Evolutionary conservation across 78 protist genomes (phyloP).

Genomic region (Acrasis kona): DNA sequence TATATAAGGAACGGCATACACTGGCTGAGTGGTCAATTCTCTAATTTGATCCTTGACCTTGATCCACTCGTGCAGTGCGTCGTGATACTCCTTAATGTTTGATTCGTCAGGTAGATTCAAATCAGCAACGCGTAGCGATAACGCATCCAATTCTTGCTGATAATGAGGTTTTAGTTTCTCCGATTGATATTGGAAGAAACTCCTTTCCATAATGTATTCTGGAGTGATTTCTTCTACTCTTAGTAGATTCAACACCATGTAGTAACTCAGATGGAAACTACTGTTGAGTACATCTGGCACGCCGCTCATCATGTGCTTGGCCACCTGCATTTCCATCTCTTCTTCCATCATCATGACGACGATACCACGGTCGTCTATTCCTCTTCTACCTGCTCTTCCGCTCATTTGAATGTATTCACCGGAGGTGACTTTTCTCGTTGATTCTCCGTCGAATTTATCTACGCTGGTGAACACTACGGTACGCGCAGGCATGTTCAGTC

Average conservation of each 20-base stretch:
- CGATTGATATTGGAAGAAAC: slow-evolving; percentile 81
- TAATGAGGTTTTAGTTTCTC: slow-evolving; percentile 45
- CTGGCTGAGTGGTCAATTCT: slow-evolving; percentile 35
- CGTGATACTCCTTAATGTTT: slow-evolving; percentile 17
- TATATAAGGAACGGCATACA: slow-evolving; percentile 51
- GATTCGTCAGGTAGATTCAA: slow-evolving; percentile 6
- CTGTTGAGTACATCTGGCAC: slow-evolving; percentile 69
- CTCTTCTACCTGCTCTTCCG: slow-evolving; percentile 87
- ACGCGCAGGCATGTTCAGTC: slow-evolving; percentile 80
- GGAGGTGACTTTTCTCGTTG: slow-evolving; percentile 11
- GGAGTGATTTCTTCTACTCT: slow-evolving; percentile 81
- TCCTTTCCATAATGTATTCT: slow-evolving; percentile 46
- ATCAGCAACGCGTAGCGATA: not conserved
- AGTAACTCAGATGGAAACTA: slow-evolving; percentile 80
- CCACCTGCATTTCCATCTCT: slow-evolving; percentile 59
- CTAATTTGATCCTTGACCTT: slow-evolving; percentile 35
- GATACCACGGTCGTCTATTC: slow-evolving; percentile 69
- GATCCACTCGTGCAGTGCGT: slow-evolving; percentile 2
- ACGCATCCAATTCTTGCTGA: not conserved
- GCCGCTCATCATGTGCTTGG: slow-evolving; percentile 74
- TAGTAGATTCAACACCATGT: slow-evolving; percentile 84
- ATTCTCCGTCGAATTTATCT: slow-evolving; percentile 65
- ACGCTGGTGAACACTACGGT: slow-evolving; percentile 68
- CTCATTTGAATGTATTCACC: slow-evolving; percentile 84
- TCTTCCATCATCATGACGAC: slow-evolving; percentile 86